Evolutionary conservation across 306 rosid species (phyloP).

Genomic region (Quillaja saponaria): DNA sequence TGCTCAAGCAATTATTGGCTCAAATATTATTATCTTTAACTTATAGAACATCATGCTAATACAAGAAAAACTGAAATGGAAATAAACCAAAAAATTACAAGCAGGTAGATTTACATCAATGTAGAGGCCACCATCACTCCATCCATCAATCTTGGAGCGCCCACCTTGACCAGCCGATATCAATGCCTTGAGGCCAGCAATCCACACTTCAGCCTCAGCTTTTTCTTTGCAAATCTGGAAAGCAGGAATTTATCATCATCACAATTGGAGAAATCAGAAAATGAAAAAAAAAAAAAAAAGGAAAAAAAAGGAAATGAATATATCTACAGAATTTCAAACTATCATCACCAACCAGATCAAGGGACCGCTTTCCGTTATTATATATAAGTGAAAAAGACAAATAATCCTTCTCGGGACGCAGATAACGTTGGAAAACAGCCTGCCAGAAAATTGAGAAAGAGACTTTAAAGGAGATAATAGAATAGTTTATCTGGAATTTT

Average conservation of each 20-base stretch:
- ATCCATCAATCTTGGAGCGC: slow-evolving; percentile 96
- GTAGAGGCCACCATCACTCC: slow-evolving; percentile 92
- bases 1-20: slow-evolving; percentile 20
- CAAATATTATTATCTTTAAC: slow-evolving; percentile 6
- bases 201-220: slow-evolving; percentile 96
- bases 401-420: slow-evolving; percentile 87
- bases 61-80: slow-evolving; percentile 14
- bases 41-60: slow-evolving; percentile 17
- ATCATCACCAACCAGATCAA: slow-evolving; percentile 81
- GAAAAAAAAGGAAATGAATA: slow-evolving; percentile 3
- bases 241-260: slow-evolving; percentile 9
- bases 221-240: slow-evolving; percentile 94
- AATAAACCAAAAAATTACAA: slow-evolving; percentile 23
- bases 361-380: slow-evolving; percentile 85
- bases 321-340: slow-evolving; percentile 22
- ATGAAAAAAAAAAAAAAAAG: slow-evolving; percentile 16
- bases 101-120: slow-evolving; percentile 67
- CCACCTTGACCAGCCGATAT: slow-evolving; percentile 90
- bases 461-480: slow-evolving; percentile 13
- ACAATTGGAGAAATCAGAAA: slow-evolving; percentile 1
- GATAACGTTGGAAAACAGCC: slow-evolving; percentile 90
- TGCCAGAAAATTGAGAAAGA: slow-evolving; percentile 38
- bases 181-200: slow-evolving; percentile 81
- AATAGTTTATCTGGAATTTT: slow-evolving; percentile 24
- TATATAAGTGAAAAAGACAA: slow-evolving; percentile 91